Evolutionary conservation across 108 stramenopile species (phyloP).

Genomic region (Cyclostephanos invisitatus): DNA sequence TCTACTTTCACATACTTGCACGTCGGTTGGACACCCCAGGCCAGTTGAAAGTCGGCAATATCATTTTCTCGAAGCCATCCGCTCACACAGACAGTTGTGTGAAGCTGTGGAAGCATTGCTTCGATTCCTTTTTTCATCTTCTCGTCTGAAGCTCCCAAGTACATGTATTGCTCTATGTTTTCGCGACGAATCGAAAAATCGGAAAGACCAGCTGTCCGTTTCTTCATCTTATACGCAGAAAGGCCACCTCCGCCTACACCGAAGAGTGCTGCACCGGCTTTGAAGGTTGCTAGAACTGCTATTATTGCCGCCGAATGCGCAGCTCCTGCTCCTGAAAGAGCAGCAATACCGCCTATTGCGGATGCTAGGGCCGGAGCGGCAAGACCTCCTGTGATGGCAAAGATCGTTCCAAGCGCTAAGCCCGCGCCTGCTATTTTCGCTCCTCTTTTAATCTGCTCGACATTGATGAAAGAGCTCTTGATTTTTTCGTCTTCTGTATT

Average conservation of each 20-base stretch:
- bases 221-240: constrained; percentile 67
- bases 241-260: constrained; percentile 68
- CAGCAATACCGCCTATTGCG: constrained; percentile 54
- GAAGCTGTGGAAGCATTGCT: constrained; percentile 52
- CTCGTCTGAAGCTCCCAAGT: constrained; percentile 33
- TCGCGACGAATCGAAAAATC: constrained; percentile 62
- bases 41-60: constrained; percentile 58
- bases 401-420: constrained; percentile 60
- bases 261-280: constrained; percentile 57
- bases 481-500: constrained; percentile 15
- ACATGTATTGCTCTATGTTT: constrained; percentile 44
- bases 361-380: constrained; percentile 76
- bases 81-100: constrained; percentile 53
- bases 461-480: constrained; percentile 20
- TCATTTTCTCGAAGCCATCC: constrained; percentile 63
- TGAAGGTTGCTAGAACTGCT: constrained; percentile 52
- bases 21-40: constrained; percentile 61
- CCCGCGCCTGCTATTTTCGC: constrained; percentile 65
- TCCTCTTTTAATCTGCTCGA: constrained; percentile 48
- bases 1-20: constrained; percentile 34
- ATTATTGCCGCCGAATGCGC: constrained; percentile 49
- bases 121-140: constrained; percentile 48
- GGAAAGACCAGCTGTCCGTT: constrained; percentile 58
- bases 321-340: constrained; percentile 53
- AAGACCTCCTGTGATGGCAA: constrained; percentile 72